These are phyloP conservation scores for Cocos nucifera DNA, from an alignment of 176 grass and related monocot species.

Conservation along the genomic window DNA sequence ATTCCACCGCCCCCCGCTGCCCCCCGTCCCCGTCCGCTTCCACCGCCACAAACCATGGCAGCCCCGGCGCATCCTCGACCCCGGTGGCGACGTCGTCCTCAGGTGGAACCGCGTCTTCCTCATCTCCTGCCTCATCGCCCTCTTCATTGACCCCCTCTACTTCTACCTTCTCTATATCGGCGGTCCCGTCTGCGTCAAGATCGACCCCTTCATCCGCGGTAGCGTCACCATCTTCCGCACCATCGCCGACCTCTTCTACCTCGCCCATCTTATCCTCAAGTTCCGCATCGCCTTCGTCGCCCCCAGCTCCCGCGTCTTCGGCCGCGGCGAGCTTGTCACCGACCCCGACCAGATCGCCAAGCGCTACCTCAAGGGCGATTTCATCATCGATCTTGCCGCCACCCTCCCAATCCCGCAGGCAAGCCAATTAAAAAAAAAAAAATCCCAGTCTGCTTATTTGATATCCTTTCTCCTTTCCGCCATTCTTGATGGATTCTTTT, in stretches of 20 bases:
- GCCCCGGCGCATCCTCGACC: constrained; percentile 83
- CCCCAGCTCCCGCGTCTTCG: constrained; percentile 75
- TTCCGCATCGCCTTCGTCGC: constrained; percentile 86
- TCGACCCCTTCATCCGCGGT: constrained; percentile 48
- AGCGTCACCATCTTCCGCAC: constrained; percentile 53
- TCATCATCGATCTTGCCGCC: constrained; percentile 76
- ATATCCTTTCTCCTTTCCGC: not conserved
- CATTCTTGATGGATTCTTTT: not conserved
- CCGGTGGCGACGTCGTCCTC: constrained; percentile 66
- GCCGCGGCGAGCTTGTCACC: constrained; percentile 68
- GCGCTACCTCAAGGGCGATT: constrained; percentile 85
- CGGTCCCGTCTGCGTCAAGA: constrained; percentile 38
- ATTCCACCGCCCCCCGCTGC: not conserved
- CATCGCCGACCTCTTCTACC: constrained; percentile 76
- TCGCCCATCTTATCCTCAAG: constrained; percentile 78
- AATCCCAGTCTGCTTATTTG: too few relatives aligned
- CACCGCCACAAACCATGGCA: constrained; percentile 34
- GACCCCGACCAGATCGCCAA: constrained; percentile 81
- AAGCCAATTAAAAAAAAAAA: not conserved
- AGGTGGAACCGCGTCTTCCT: constrained; percentile 82
- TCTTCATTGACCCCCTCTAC: constrained; percentile 85
- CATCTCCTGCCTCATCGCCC: constrained; percentile 58
- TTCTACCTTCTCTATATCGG: constrained; percentile 80
- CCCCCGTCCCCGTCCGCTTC: not conserved
- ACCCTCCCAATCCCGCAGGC: constrained; percentile 88